Percentiles rank a stretch among this genome's conserved stretches.
Conservation (phyloP, 257 asterid genomes). For the Przewalskia tangutica region DNA sequence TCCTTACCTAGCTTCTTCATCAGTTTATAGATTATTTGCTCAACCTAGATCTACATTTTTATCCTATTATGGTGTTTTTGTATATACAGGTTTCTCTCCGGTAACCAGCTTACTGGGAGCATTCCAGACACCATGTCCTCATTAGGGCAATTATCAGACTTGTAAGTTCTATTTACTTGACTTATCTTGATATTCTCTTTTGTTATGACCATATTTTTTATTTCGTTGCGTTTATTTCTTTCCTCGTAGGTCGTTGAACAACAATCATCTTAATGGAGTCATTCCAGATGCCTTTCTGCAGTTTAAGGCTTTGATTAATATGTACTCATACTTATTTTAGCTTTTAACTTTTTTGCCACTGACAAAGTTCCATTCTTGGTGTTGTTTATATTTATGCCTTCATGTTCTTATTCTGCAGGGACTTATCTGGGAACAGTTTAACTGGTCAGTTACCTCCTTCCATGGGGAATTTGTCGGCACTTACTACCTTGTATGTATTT, state of each 20-base stretch:
- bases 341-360: neutral
- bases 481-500: conserved; percentile 58
- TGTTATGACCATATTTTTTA: neutral
- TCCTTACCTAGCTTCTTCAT: neutral
- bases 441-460: conserved; percentile 72
- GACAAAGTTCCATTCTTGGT: neutral
- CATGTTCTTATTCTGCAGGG: conserved; percentile 33
- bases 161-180: conserved; percentile 38
- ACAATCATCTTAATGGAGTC: conserved; percentile 57
- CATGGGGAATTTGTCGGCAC: conserved; percentile 52
- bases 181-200: neutral
- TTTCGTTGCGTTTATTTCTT: conserved; percentile 5
- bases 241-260: conserved; percentile 43
- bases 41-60: neutral
- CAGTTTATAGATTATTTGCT: conserved; percentile 6
- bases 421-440: conserved; percentile 67
- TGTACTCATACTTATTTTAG: conserved; percentile 33
- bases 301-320: conserved; percentile 34
- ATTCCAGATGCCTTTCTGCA: conserved; percentile 72
- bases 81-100: conserved; percentile 45
- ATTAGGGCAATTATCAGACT: conserved; percentile 46
- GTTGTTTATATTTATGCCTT: neutral
- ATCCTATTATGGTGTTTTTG: neutral
- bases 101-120: conserved; percentile 54
- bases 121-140: conserved; percentile 48